phyloP scores from a whole-genome alignment of 352 stramenopile genomes.

The Plasmopara viticola region DNA sequence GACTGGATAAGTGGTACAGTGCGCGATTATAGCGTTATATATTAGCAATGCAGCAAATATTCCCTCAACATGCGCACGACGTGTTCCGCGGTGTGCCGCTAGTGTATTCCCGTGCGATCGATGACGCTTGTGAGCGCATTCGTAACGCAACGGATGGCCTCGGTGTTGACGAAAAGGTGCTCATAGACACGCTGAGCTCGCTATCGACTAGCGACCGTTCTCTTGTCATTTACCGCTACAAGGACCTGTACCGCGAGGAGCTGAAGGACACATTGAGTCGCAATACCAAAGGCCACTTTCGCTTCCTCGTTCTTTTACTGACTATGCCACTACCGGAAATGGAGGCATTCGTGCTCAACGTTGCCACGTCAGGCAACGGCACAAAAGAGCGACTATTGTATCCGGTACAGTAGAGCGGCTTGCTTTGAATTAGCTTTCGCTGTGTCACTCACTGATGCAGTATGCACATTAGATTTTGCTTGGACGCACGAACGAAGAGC shows the following conservation, averaged over 20 bases:
- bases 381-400: constrained; percentile 67
- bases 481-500: constrained; percentile 64
- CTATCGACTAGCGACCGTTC: constrained; percentile 45
- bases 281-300: constrained; percentile 63
- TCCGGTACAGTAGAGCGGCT: constrained; percentile 31
- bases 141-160: constrained; percentile 57
- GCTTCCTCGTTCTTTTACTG: constrained; percentile 58
- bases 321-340: constrained; percentile 53
- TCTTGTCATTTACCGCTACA: constrained; percentile 62
- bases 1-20: neutral
- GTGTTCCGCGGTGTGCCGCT: constrained; percentile 28
- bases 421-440: neutral
- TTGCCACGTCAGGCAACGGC: constrained; percentile 41
- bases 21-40: neutral
- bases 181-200: constrained; percentile 43
- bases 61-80: constrained; percentile 34
- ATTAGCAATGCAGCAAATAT: constrained; percentile 32
- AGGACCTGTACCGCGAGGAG: constrained; percentile 49
- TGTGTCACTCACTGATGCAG: neutral
- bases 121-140: constrained; percentile 48
- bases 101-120: constrained; percentile 39
- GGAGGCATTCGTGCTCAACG: constrained; percentile 60
- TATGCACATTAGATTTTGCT: constrained; percentile 40
- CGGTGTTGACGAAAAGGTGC: constrained; percentile 58
- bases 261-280: constrained; percentile 58